phyloP scores from a whole-genome alignment of 75 land plant species.

The Cryptomeria japonica region DNA sequence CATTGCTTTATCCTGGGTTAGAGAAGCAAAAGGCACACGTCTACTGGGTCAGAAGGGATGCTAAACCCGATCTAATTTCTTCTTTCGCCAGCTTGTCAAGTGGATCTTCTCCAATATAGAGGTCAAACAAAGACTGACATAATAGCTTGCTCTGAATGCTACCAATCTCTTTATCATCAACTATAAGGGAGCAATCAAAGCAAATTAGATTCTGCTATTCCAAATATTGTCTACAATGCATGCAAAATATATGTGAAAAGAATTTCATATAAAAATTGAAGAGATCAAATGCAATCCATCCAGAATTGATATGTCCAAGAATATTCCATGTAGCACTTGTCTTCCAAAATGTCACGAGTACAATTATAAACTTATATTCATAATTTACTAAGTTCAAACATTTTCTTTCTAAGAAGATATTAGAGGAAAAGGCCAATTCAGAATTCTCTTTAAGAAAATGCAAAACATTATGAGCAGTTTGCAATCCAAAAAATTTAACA shows the following conservation, averaged over 20 bases:
- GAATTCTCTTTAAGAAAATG: neutral
- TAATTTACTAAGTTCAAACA: neutral
- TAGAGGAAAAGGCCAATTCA: neutral
- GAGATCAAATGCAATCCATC: neutral
- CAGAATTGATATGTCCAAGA: no score
- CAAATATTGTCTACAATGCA: neutral
- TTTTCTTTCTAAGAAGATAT: neutral
- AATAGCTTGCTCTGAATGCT: constrained; percentile 82
- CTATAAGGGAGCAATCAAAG: constrained; percentile 34
- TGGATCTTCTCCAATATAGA: constrained; percentile 92
- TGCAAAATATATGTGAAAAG: neutral
- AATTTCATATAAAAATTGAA: neutral
- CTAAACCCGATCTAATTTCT: constrained; percentile 48
- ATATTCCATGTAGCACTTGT: neutral
- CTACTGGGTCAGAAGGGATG: constrained; percentile 35
- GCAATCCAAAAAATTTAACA: neutral
- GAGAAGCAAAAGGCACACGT: neutral
- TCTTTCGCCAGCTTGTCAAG: constrained; percentile 83
- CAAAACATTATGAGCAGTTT: neutral
- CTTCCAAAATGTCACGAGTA: constrained; percentile 6
- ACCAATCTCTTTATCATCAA: constrained; percentile 88
- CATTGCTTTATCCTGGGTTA: neutral
- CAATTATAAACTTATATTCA: neutral
- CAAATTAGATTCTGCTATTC: constrained; percentile 11
- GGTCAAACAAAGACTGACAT: constrained; percentile 79